Evolutionary conservation across 2,329 filamentous ascomycete species (phyloP), one percentile per base, ranked within the genome.

Genomic region (Aspergillus persii): DNA sequence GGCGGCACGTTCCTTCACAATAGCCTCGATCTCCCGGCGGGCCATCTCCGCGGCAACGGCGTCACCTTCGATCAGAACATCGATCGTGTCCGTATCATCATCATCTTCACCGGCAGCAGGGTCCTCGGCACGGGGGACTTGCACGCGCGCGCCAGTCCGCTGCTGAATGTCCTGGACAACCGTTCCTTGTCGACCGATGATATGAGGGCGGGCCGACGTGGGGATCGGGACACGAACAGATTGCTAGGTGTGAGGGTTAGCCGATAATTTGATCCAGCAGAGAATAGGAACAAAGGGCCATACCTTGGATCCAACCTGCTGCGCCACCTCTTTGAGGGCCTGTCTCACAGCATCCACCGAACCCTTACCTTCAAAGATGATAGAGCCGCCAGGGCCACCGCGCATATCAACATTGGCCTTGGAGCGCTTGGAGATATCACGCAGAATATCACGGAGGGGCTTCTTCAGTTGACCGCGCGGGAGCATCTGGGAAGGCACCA

Each of bases 91-190:
- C 69, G 81, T 80, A 54, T 96, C 91, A 64, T 90, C 87, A 57
- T 96, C 91, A 50, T 95, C 92, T 18, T 89, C 86, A 47, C 84
- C 84, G 26, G 81, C 76, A 30, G 81, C 79, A 55, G 77, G 80
- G 27, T 90, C 88, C 47, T 96, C 91, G 26, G 84, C 83, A 77
- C 90, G 93, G 61, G 94, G 93, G 61, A 99, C 86, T 73, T 96
- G 91, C 70, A 99, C 93, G 65, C 88, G 88, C 55, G 95, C 94
- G 62, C 94, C 93, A 3, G 92, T 95, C 76, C 90, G 89, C 75
- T 94, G 91, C 77, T 94, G 91, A 55, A 99, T 87, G 50, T 89
- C 85, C 79, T 96, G 94, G 74, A 99, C 96, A 62, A 89, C 94
- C 29, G 91, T 86, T 59, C 96, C 96, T 72, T 90, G 88, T 72